Conservation (phyloP, 2,329 filamentous ascomycete genomes). For the Colletotrichum magnum region DNA sequence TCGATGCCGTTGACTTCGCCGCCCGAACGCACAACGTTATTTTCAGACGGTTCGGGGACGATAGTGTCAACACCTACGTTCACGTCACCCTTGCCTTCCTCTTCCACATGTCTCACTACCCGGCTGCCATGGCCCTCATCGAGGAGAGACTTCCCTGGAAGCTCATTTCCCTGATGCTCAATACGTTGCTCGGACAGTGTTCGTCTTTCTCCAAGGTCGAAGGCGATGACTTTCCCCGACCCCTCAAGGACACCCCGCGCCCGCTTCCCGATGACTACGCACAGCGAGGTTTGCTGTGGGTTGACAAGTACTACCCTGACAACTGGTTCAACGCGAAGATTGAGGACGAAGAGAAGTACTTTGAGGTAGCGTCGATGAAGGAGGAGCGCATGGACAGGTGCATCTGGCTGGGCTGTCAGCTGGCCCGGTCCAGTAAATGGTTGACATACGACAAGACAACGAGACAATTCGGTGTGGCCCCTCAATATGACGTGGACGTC, state of each 20-base stretch:
- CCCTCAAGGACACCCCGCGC: constrained; percentile 58
- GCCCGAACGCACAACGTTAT: background rate
- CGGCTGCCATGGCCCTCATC: constrained; percentile 59
- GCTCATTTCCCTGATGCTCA: constrained; percentile 57
- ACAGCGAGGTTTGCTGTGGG: constrained; percentile 74
- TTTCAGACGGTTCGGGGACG: constrained; percentile 59
- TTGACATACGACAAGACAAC: constrained; percentile 58
- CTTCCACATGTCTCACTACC: constrained; percentile 57
- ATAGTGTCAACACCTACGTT: constrained; percentile 73
- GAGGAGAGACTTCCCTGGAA: constrained; percentile 68
- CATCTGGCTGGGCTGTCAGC: constrained; percentile 68
- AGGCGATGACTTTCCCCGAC: constrained; percentile 61
- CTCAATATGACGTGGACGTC: constrained; percentile 51
- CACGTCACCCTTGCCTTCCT: constrained; percentile 76
- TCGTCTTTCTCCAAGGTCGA: constrained; percentile 38
- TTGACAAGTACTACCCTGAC: constrained; percentile 69
- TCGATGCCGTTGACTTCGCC: constrained; percentile 70
- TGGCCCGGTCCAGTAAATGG: constrained; percentile 60
- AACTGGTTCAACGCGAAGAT: constrained; percentile 72
- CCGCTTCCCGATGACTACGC: constrained; percentile 80
- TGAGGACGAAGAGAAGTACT: constrained; percentile 76
- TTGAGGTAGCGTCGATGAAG: constrained; percentile 72
- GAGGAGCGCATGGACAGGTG: constrained; percentile 71
- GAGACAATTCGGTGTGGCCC: constrained; percentile 56
- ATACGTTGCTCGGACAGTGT: constrained; percentile 48